A percentile compares a stretch with the other conserved stretches of the same genome.
These are phyloP conservation scores for Candida boidinii DNA, from an alignment of 805 yeast species.

Conservation along the genomic window DNA sequence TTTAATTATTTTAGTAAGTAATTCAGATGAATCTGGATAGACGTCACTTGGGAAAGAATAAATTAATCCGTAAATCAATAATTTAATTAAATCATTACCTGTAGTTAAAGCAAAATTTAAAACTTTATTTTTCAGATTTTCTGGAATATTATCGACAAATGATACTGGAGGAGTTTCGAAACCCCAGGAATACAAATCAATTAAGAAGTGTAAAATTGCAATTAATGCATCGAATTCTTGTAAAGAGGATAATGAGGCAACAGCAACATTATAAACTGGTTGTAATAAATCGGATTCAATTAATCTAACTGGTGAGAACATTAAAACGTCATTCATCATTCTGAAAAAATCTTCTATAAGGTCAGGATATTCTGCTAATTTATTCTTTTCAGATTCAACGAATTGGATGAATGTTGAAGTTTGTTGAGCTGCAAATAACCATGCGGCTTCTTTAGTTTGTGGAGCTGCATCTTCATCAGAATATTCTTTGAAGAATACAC, in stretches of 20 bases:
- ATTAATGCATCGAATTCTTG: conserved; percentile 67
- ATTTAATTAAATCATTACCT: conserved; percentile 49
- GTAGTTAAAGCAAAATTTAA: conserved; percentile 37
- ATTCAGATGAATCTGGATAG: conserved; percentile 66
- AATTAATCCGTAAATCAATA: conserved; percentile 58
- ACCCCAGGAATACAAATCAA: conserved; percentile 84
- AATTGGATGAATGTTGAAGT: conserved; percentile 45
- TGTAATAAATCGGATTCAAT: conserved; percentile 28
- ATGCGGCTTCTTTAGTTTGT: conserved; percentile 48
- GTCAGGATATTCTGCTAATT: conserved; percentile 40
- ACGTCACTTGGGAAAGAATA: conserved; percentile 64
- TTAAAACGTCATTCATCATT: conserved; percentile 67
- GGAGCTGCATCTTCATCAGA: conserved; percentile 38
- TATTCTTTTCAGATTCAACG: conserved; percentile 17
- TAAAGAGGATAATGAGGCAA: conserved; percentile 40
- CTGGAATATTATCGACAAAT: conserved; percentile 48
- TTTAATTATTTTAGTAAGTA: conserved; percentile 55
- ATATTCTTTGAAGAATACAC: conserved; percentile 67
- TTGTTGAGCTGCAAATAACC: conserved; percentile 68
- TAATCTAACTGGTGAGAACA: conserved; percentile 58
- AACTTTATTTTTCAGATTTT: conserved; percentile 38
- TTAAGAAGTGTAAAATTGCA: conserved; percentile 64
- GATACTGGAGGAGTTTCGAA: conserved; percentile 74
- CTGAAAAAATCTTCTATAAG: conserved; percentile 81
- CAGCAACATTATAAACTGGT: conserved; percentile 49